Conservation (phyloP, 2,329 filamentous ascomycete genomes). For the Penicillium sp. region DNA sequence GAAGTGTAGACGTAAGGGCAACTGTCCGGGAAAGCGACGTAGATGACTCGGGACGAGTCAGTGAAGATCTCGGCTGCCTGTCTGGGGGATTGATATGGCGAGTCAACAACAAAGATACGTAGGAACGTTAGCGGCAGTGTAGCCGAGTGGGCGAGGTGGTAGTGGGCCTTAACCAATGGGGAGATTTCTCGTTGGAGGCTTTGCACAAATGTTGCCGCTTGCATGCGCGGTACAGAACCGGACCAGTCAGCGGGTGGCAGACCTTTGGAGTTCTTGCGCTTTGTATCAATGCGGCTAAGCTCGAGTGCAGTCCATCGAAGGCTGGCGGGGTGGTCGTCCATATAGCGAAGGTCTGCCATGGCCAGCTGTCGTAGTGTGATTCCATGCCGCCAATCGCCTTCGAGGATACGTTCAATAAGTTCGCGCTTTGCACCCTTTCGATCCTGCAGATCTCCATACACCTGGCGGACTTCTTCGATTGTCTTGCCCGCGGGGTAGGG, state of each 20-base stretch:
- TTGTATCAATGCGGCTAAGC: constrained; percentile 34
- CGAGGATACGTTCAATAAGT: constrained; percentile 55
- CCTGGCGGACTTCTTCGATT: constrained; percentile 62
- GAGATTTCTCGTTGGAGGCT: constrained; percentile 71
- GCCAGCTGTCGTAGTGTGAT: constrained; percentile 55
- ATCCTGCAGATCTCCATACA: constrained; percentile 60
- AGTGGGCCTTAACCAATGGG: constrained; percentile 79
- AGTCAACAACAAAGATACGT: constrained; percentile 76
- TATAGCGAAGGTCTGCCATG: constrained; percentile 53
- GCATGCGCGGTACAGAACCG: constrained; percentile 63
- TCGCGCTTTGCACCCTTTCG: constrained; percentile 54
- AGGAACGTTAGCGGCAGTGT: constrained; percentile 65
- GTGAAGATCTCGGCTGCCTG: constrained; percentile 40
- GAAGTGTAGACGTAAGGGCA: constrained; percentile 71
- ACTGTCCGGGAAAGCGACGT: constrained; percentile 77
- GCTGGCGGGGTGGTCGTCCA: constrained; percentile 52
- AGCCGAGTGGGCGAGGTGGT: constrained; percentile 70
- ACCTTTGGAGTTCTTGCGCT: constrained; percentile 16
- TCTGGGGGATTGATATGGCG: constrained; percentile 65
- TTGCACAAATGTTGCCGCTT: constrained; percentile 74
- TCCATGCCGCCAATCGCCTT: constrained; percentile 57
- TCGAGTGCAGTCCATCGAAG: constrained; percentile 55
- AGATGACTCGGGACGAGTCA: constrained; percentile 70
- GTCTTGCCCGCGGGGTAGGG: constrained; percentile 67
- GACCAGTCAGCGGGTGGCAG: constrained; percentile 33